Evolutionary conservation across 2,329 filamentous ascomycete genomes (phyloP).

Genomic region (Neonectria neomacrospora): DNA sequence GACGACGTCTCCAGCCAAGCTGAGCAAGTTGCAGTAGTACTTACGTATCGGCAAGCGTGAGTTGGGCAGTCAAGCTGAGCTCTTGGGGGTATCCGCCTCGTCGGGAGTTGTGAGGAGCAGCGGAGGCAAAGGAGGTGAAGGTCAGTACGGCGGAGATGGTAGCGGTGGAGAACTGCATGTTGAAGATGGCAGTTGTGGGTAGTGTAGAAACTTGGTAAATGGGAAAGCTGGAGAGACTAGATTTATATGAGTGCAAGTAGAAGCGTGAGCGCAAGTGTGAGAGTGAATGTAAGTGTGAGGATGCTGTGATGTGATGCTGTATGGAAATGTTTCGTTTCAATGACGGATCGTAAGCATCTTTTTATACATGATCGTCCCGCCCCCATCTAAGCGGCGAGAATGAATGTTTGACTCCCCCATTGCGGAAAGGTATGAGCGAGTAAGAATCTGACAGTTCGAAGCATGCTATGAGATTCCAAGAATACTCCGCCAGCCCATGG

Average conservation of each 20-base stretch:
- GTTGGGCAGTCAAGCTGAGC: conserved; percentile 51
- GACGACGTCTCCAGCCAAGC: conserved; percentile 3
- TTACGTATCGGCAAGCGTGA: conserved; percentile 54
- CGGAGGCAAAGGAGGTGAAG: conserved; percentile 48
- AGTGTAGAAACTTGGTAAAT: neutral
- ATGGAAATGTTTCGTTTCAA: conserved; percentile 34
- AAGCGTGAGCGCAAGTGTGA: neutral
- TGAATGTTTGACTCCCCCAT: neutral
- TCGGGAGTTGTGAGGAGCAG: conserved; percentile 37
- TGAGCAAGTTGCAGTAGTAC: conserved; percentile 19
- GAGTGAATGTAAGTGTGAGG: neutral
- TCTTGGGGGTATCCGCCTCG: conserved; percentile 27
- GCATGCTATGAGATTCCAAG: conserved; percentile 7
- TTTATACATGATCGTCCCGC: conserved; percentile 35
- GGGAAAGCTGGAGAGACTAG: neutral
- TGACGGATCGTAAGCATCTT: conserved; percentile 30
- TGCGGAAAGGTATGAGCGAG: neutral
- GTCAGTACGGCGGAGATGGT: conserved; percentile 54
- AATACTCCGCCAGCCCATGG: conserved; percentile 9
- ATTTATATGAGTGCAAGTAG: neutral
- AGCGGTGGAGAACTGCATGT: conserved; percentile 45
- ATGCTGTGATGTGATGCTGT: conserved; percentile 19
- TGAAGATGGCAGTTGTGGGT: conserved; percentile 46
- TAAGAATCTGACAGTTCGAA: conserved; percentile 10
- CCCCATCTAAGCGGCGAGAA: neutral